Conservation (phyloP, 257 asterid species). For the Solanum rostratum region DNA sequence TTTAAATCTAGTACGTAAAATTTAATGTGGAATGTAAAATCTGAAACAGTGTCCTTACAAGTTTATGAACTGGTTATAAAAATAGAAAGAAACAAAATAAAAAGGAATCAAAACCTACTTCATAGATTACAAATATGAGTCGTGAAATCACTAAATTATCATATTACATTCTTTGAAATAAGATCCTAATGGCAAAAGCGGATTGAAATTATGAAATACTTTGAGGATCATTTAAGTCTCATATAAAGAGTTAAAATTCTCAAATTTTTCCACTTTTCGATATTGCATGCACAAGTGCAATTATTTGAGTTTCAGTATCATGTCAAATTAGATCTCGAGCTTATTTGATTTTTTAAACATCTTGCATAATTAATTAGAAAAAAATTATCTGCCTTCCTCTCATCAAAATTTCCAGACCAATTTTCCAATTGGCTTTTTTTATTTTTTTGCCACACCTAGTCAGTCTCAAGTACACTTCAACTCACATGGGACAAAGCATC, state of each 20-base stretch:
- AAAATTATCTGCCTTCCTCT: background rate
- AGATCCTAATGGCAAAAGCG: background rate
- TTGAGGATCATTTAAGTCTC: too few relatives aligned
- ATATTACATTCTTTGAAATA: background rate
- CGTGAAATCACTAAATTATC: background rate
- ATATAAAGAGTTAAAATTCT: too few relatives aligned
- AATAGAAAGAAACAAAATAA: background rate
- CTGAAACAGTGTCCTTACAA: background rate
- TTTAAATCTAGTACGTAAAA: background rate
- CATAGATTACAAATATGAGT: background rate
- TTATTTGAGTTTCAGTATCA: too few relatives aligned
- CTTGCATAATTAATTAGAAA: too few relatives aligned
- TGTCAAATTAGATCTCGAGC: too few relatives aligned
- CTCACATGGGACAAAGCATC: slow-evolving; percentile 21
- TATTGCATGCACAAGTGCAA: too few relatives aligned
- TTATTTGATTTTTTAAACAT: too few relatives aligned
- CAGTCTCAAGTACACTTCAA: slow-evolving; percentile 6
- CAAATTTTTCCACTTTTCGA: too few relatives aligned
- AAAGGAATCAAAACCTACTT: background rate
- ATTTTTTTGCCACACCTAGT: background rate
- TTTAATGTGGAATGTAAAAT: too few relatives aligned
- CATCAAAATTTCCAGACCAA: background rate
- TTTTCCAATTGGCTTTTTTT: background rate
- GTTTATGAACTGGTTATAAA: background rate
- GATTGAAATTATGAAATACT: too few relatives aligned